These are phyloP conservation scores for Euphrasia confusa DNA, from an alignment of 257 asterid genomes.

Conservation along the genomic window DNA sequence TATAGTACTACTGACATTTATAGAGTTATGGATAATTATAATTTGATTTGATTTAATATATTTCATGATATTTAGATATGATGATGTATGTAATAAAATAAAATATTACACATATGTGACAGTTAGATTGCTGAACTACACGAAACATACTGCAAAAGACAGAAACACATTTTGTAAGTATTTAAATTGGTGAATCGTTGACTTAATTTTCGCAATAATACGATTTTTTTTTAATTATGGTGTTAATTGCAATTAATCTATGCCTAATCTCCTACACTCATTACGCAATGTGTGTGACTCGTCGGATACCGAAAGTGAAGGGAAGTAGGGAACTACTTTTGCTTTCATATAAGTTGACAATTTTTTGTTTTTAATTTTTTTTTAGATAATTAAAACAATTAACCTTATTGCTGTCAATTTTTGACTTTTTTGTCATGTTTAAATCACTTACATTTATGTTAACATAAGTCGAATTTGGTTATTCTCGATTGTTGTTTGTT, in stretches of 20 bases:
- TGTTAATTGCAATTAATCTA: background rate
- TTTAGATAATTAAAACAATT: background rate
- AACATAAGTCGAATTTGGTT: too few species aligned
- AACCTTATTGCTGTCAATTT: background rate
- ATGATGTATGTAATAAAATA: background rate
- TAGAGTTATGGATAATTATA: too few species aligned
- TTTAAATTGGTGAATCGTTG: conserved; percentile 16
- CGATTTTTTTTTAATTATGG: background rate
- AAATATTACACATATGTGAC: background rate
- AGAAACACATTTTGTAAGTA: background rate
- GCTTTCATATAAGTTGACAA: too few species aligned
- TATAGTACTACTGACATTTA: too few species aligned
- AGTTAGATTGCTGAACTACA: background rate
- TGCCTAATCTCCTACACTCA: background rate
- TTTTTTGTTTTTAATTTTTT: too few species aligned
- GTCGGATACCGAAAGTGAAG: background rate
- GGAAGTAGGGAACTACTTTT: conserved; percentile 4
- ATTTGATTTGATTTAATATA: too few species aligned
- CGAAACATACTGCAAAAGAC: conserved; percentile 17
- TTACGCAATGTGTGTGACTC: background rate
- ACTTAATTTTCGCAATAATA: conserved; percentile 18
- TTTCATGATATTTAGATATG: background rate
- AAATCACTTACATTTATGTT: too few species aligned
- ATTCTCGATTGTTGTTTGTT: too few species aligned
- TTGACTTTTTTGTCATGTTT: background rate